Base-by-base conservation (phyloP, 129 eudicot genomes). In the Oenanthe sinensis region DNA sequence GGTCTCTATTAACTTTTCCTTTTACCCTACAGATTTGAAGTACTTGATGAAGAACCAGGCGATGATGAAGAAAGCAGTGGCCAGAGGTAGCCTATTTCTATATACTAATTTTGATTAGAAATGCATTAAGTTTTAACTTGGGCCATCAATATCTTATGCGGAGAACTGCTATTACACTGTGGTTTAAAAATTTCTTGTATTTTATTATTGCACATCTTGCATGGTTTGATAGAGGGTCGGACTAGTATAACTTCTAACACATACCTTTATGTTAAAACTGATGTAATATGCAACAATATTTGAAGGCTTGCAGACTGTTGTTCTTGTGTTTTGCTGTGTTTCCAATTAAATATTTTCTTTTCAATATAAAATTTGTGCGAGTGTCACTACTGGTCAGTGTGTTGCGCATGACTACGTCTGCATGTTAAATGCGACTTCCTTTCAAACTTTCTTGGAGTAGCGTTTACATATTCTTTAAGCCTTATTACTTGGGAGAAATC, bases 21-120 rank as follows among this genome's bases (percentile, higher is more conserved):
- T 22, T 40, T 12, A 43, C 55, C 11, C 37, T 46, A 81, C 85
- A 95, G 98, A 83, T 87, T 95, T 85, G 97, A 95, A 86, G 98
- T 95, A 74, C 92, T 95, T 73, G 98, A 95, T 72, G 98, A 95
- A 81, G 98, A 91, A 80, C 97, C 97, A 4, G 98, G 98, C 70
- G 97, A 95, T 30, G 98, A 95, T 78, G 98, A 95, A 84, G 98
- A 95, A 67, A 86, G 91, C 74, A 86, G 88, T 63, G 96, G 89
- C 83, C 98, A 90, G 84, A 95, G 93, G 97, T 90, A 85, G 26
- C 67, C 39, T 52, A 14, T 79, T 46, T 65, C 4, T 62, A 60
- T 50, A 39, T 55, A 39, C 71, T 42, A 22, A 71, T 71, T 1
- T 70, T 42, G 3, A 50, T 71, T 17, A 15, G 26, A 42, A 3